phyloP scores from a whole-genome alignment of 1,284 basidiomycete species.

The Ganoderma resinaceum region DNA sequence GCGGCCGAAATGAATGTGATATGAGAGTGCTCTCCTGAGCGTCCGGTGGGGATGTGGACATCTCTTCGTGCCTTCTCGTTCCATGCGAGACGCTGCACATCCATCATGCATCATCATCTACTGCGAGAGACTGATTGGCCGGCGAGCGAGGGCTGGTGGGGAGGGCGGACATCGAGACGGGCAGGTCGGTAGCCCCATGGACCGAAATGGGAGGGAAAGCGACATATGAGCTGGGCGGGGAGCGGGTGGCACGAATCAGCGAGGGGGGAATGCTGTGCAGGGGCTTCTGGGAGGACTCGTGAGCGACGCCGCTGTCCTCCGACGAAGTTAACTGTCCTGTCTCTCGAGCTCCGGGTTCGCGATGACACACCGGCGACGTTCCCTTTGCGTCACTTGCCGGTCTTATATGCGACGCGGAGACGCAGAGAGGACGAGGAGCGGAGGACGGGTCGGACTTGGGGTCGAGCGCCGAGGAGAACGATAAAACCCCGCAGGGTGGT shows the following conservation, averaged over 20 bases:
- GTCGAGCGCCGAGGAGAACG: constrained; percentile 4
- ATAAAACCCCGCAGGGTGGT: neutral
- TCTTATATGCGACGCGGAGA: neutral
- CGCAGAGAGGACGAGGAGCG: neutral
- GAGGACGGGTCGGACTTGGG: neutral
- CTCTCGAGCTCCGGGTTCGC: neutral
- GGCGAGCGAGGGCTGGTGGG: neutral
- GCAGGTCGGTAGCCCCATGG: neutral
- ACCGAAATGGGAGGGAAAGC: neutral
- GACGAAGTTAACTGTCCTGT: neutral
- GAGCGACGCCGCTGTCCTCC: neutral
- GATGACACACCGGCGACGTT: constrained; percentile 2
- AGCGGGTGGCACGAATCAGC: neutral
- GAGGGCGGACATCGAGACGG: neutral
- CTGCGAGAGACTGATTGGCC: neutral
- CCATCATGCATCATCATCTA: neutral
- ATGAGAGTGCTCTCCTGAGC: neutral
- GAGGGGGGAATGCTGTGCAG: constrained; percentile 3
- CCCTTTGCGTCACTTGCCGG: neutral
- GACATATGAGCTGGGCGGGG: neutral
- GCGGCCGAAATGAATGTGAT: neutral
- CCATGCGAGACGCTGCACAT: neutral
- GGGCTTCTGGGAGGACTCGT: neutral
- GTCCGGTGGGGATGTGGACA: neutral
- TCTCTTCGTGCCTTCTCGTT: neutral